Percentiles rank a stretch among this genome's conserved stretches.
Conservation (phyloP, 2,329 filamentous ascomycete species). For the Penicillium verrucosum region DNA sequence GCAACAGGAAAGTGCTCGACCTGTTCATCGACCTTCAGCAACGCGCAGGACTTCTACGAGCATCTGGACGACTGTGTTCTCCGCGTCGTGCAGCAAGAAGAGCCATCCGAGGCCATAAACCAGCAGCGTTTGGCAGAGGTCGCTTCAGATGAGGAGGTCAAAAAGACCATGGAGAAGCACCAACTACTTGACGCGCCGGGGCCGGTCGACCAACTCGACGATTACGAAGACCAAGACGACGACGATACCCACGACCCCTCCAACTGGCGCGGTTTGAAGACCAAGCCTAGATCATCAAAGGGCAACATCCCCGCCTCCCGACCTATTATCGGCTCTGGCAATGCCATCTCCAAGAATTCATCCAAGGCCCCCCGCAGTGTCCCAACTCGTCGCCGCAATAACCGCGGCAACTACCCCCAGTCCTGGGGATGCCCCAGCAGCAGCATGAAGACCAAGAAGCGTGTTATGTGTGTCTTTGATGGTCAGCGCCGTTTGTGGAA, state of each 20-base stretch:
- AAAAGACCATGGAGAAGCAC: constrained; percentile 58
- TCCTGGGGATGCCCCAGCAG: constrained; percentile 90
- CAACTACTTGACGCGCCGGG: constrained; percentile 50
- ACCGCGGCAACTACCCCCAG: constrained; percentile 86
- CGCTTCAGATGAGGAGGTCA: constrained; percentile 56
- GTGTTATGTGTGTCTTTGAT: constrained; percentile 89
- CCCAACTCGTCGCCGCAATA: constrained; percentile 73
- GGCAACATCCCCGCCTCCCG: constrained; percentile 50
- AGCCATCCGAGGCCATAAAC: constrained; percentile 58
- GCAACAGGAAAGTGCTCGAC: constrained; percentile 88
- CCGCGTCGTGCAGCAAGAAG: constrained; percentile 59
- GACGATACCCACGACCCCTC: constrained; percentile 51
- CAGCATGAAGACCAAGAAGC: constrained; percentile 98
- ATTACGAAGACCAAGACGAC: constrained; percentile 56
- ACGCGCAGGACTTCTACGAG: constrained; percentile 95
- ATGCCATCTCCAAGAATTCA: constrained; percentile 42
- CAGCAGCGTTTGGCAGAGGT: constrained; percentile 56
- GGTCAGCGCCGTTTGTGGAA: constrained; percentile 85
- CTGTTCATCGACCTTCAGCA: constrained; percentile 77
- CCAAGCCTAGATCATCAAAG: constrained; percentile 48
- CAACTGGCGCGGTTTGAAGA: constrained; percentile 47
- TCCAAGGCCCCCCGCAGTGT: constrained; percentile 59
- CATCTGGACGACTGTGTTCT: constrained; percentile 74
- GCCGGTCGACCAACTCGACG: constrained; percentile 49
- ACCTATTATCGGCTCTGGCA: constrained; percentile 50